Evolutionary conservation across 2,329 filamentous ascomycete genomes (phyloP).

Genomic region (Talaromyces sp.): DNA sequence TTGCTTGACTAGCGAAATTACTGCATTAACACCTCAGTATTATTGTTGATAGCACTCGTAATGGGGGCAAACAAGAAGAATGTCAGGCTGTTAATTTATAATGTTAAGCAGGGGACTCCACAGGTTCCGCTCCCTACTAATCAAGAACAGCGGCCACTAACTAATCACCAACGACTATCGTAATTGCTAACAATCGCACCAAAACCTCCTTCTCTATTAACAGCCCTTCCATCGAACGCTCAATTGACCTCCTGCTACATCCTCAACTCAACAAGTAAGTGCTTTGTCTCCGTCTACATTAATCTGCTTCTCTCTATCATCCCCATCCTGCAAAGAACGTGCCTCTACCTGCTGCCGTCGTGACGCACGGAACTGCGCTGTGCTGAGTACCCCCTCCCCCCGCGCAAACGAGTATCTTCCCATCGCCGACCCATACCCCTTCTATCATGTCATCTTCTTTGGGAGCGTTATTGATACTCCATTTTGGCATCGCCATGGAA

Average conservation of each 20-base stretch:
- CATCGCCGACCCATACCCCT: background rate
- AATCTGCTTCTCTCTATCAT: background rate
- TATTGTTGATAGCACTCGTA: background rate
- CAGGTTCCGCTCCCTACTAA: background rate
- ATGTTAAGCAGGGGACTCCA: background rate
- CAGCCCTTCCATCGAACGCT: background rate
- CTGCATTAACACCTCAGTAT: background rate
- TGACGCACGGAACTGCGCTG: slow-evolving; percentile 3
- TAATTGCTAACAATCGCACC: background rate
- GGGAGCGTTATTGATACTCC: background rate
- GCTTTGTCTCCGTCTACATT: background rate
- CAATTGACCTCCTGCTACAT: background rate
- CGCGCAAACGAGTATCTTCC: slow-evolving; percentile 11
- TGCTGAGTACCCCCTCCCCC: slow-evolving; percentile 6
- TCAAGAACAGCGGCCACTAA: background rate
- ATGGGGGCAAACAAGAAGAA: background rate
- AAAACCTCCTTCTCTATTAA: background rate
- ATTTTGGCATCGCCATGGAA: background rate
- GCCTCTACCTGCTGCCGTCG: background rate
- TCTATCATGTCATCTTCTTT: background rate
- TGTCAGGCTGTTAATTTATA: background rate
- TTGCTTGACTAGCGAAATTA: background rate
- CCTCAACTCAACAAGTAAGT: background rate
- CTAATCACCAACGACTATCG: background rate
- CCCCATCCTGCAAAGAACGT: background rate